These are phyloP conservation scores for Alliaria petiolata DNA, from an alignment of 345 rosid species.

Conservation along the genomic window DNA sequence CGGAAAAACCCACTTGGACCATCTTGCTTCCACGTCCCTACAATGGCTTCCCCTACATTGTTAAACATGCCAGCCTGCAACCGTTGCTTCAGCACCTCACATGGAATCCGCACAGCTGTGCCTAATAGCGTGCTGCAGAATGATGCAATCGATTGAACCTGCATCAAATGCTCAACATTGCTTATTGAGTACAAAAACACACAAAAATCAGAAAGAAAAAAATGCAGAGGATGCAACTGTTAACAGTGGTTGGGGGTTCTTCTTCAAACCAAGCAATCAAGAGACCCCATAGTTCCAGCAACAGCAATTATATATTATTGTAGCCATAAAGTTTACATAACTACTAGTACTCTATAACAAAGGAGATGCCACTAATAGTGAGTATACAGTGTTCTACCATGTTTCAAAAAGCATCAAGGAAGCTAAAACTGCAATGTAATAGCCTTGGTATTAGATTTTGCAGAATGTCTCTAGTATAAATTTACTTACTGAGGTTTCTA, in stretches of 20 bases:
- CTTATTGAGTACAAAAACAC: background rate
- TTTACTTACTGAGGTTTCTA: background rate
- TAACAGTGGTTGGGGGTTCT: background rate
- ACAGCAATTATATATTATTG: background rate
- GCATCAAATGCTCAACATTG: constrained; percentile 22
- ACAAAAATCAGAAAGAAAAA: background rate
- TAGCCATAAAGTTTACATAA: background rate
- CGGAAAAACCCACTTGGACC: constrained; percentile 93
- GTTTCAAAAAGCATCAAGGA: background rate
- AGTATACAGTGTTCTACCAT: background rate
- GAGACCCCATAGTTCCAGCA: background rate
- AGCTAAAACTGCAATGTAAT: background rate
- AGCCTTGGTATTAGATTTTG: background rate
- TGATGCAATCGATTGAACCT: constrained; percentile 95
- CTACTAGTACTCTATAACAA: background rate
- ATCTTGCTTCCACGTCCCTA: constrained; percentile 93
- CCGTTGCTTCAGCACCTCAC: constrained; percentile 98
- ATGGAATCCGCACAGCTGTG: constrained; percentile 90
- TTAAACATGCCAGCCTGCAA: constrained; percentile 86
- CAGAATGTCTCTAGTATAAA: background rate
- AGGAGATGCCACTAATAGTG: background rate
- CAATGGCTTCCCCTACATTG: constrained; percentile 87
- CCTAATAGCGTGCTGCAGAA: constrained; percentile 94
- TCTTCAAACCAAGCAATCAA: constrained; percentile 4
- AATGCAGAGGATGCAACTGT: background rate